Evolutionary conservation across 2,329 filamentous ascomycete species (phyloP).

Genomic region (Diaporthe australafricana): DNA sequence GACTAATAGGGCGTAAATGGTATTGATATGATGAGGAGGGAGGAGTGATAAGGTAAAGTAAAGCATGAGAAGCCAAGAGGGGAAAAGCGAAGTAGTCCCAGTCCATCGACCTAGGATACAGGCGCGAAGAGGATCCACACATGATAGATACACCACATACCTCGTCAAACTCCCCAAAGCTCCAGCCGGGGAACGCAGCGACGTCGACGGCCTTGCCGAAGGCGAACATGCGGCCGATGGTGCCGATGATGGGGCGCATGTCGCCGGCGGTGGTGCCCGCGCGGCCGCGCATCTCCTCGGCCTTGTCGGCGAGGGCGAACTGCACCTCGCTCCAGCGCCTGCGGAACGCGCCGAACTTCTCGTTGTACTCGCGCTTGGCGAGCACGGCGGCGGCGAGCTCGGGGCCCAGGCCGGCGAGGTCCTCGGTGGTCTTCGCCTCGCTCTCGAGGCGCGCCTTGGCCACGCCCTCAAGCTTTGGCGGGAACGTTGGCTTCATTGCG

Average conservation of each 20-base stretch:
- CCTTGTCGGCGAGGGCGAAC: background rate
- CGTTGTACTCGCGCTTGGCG: background rate
- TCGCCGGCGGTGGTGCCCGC: background rate
- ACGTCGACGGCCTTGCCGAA: slow-evolving; percentile 20
- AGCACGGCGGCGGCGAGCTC: slow-evolving; percentile 5
- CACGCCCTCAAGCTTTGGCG: slow-evolving; percentile 19
- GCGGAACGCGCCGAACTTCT: slow-evolving; percentile 15
- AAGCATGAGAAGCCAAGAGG: background rate
- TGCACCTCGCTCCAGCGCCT: background rate
- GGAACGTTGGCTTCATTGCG: slow-evolving; percentile 13
- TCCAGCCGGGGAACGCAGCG: slow-evolving; percentile 2
- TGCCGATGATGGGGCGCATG: background rate
- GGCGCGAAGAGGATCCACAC: background rate
- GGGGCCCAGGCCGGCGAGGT: slow-evolving; percentile 1
- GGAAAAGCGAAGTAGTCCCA: too few relatives aligned
- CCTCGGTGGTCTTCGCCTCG: slow-evolving; percentile 1
- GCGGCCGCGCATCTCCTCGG: background rate
- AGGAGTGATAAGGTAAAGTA: background rate
- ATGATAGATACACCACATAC: background rate
- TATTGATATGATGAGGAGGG: background rate
- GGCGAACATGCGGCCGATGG: slow-evolving; percentile 22
- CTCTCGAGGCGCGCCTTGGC: slow-evolving; percentile 16
- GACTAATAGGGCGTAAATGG: background rate
- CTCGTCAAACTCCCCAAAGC: slow-evolving; percentile 18
- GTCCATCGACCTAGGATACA: background rate